Evolutionary conservation across 768 basidiomycete genomes (phyloP), one percentile per base, ranked within the genome.

Genomic region (Coprinopsis marcescibilis): DNA sequence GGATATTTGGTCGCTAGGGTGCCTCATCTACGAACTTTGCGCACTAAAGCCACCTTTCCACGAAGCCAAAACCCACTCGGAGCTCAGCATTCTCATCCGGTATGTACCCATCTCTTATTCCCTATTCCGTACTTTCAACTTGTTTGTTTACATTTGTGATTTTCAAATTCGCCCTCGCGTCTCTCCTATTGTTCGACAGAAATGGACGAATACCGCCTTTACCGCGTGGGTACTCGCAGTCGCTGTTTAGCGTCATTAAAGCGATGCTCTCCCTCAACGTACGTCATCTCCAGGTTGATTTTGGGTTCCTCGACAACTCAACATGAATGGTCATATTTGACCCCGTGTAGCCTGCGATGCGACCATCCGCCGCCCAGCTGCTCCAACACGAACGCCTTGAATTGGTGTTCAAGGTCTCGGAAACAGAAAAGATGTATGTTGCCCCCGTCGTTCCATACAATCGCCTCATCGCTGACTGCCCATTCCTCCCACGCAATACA

Each of bases 1-100:
- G 0, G 96, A 99, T 59, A 97, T 99, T 39, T 99, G 96, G 96
- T 94, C 91, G 3, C 75, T 98, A 23, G 96, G 96, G 1, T 99
- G 96, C 66, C 75, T 98, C 24, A 89, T 97, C 20, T 98, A 89
- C 63, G 96, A 98, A 66, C 78, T 98, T 30, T 98, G 95, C 53
- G 92, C 95, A 0, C 73, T 93, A 44, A 87, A 87, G 56, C 93
- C 93, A 0, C 93, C 92, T 4, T 96, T 96, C 59, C 86, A 93
- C 55, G 90, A 90, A 63, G 91, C 93, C 1, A 85, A 89, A 62
- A 94, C 92, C 0, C 90, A 94, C 50, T 73, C 78, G 1, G 91
- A 95, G 59, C 73, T 95, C 10, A 87, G 85, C 48, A 82, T 83
- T 48, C 76, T 83, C 49, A 88, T 96, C 60, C 74, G 88, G 85